Evolutionary conservation across 75 land plant species (phyloP).

Genomic region (Sequoia sempervirens): DNA sequence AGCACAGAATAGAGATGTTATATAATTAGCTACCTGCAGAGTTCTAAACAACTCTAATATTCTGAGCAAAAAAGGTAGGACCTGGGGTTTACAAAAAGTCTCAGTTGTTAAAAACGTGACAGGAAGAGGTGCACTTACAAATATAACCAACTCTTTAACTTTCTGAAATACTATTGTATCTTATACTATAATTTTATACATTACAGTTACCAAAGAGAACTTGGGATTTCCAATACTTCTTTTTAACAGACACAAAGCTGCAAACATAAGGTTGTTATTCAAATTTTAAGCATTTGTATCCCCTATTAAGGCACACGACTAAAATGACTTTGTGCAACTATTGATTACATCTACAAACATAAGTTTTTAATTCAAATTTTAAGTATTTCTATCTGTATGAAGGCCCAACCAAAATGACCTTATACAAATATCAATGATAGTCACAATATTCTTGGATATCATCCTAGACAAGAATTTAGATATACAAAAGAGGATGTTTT

Average conservation of each 20-base stretch:
- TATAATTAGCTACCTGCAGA: neutral
- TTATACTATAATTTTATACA: neutral
- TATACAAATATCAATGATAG: neutral
- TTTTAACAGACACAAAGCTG: neutral
- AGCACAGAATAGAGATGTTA: neutral
- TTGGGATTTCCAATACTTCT: neutral
- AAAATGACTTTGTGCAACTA: too few relatives aligned
- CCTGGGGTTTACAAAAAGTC: neutral
- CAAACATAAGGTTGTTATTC: neutral
- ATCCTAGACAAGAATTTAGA: neutral
- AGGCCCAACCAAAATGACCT: neutral
- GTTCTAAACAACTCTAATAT: neutral
- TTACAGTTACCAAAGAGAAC: neutral
- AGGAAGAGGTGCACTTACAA: neutral
- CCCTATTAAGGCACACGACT: too few relatives aligned
- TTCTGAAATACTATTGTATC: neutral
- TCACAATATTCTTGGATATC: neutral
- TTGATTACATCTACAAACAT: too few relatives aligned
- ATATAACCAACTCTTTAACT: neutral
- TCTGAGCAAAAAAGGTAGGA: neutral
- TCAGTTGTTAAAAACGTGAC: neutral
- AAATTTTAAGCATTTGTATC: neutral
- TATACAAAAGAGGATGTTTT: neutral
- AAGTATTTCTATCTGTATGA: neutral
- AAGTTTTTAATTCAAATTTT: too few relatives aligned